A percentile compares a stretch with the other conserved stretches of the same genome.
Conservation (phyloP, 139 green algal genomes). For the Closterium sp. region DNA sequence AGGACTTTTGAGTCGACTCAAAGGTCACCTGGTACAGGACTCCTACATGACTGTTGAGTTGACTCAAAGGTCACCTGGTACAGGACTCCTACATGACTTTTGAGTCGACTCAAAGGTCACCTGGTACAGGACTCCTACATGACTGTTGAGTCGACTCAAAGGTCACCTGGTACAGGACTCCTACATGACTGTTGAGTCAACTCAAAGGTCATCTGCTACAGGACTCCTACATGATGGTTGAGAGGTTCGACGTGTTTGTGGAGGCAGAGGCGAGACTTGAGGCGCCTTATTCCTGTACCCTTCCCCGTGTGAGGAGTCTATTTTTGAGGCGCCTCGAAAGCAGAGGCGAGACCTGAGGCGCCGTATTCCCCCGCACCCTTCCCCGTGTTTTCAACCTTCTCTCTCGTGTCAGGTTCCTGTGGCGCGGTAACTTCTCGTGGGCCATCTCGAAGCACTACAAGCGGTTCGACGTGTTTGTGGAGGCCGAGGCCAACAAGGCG, state of each 20-base stretch:
- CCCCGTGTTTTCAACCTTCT: no score
- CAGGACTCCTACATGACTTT: not conserved
- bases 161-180: no score
- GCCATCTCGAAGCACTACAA: constrained; percentile 50
- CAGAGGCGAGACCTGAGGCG: no score
- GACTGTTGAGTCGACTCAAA: not conserved
- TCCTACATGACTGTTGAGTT: constrained; percentile 12
- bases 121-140: no score
- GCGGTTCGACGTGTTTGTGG: constrained; percentile 42
- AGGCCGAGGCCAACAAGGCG: constrained; percentile 42
- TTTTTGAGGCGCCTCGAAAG: no score
- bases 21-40: constrained; percentile 45
- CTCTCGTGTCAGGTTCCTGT: constrained; percentile 12
- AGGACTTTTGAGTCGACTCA: constrained; percentile 21
- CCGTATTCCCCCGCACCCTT: no score
- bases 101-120: no score
- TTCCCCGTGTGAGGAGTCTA: no score
- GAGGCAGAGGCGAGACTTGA: constrained; percentile 46
- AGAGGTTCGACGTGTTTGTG: constrained; percentile 41
- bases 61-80: constrained; percentile 43
- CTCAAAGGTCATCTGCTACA: not conserved
- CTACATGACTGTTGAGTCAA: no score
- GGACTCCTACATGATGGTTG: not conserved
- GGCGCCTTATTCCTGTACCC: no score
- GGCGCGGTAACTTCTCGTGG: constrained; percentile 10